Evolutionary conservation across 2,329 filamentous ascomycete genomes (phyloP).

Genomic region (Knufia fluminis): DNA sequence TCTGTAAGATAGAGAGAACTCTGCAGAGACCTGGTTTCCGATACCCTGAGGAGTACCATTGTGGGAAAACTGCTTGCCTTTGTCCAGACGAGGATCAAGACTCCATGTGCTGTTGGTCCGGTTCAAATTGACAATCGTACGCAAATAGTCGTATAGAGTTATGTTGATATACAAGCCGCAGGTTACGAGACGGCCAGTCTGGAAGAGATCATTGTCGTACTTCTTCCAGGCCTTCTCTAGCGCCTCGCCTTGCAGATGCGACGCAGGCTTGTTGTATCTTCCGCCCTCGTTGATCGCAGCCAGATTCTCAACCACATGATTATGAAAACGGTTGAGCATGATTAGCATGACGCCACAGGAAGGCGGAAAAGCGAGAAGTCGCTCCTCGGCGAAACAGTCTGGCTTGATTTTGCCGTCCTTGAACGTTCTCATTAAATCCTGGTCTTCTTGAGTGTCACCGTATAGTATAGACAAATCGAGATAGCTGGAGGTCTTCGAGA

Average conservation of each 20-base stretch:
- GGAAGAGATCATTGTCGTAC: slow-evolving; percentile 69
- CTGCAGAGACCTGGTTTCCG: slow-evolving; percentile 73
- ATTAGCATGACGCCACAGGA: slow-evolving; percentile 62
- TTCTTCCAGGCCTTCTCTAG: slow-evolving; percentile 50
- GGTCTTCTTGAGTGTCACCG: slow-evolving; percentile 48
- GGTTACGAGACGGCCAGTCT: slow-evolving; percentile 66
- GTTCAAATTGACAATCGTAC: slow-evolving; percentile 67
- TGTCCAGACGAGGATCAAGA: slow-evolving; percentile 64
- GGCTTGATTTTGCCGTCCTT: slow-evolving; percentile 63
- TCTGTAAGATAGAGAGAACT: slow-evolving; percentile 80
- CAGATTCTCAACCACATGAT: slow-evolving; percentile 70
- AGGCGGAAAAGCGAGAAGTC: slow-evolving; percentile 61
- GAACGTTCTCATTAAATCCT: slow-evolving; percentile 50
- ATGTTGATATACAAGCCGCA: slow-evolving; percentile 72
- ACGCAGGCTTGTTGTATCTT: slow-evolving; percentile 60
- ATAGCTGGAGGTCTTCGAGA: slow-evolving; percentile 61
- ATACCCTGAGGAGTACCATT: slow-evolving; percentile 58
- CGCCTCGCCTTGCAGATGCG: slow-evolving; percentile 42
- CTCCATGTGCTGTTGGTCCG: slow-evolving; percentile 69
- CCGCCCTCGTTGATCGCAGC: slow-evolving; percentile 77
- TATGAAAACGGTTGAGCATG: slow-evolving; percentile 72
- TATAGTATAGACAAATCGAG: slow-evolving; percentile 64
- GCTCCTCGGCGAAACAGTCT: slow-evolving; percentile 62
- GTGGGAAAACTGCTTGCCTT: slow-evolving; percentile 48
- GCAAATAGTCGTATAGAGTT: slow-evolving; percentile 66